phyloP scores from a whole-genome alignment of 2,329 filamentous ascomycete genomes.

The Beauveria caledonica region DNA sequence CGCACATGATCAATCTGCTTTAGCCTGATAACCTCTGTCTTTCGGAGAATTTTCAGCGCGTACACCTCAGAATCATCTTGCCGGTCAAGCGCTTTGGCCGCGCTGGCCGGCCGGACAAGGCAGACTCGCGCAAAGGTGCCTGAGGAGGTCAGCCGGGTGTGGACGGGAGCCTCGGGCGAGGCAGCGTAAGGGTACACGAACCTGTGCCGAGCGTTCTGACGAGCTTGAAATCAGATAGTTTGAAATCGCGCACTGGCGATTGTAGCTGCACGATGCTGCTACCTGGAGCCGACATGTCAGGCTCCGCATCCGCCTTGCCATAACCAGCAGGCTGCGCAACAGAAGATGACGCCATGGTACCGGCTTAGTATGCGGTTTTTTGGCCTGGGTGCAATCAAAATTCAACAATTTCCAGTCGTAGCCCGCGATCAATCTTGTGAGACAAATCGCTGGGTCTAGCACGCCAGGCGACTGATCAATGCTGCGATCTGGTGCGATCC shows the following conservation, averaged over 20 bases:
- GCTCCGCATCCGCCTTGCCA: background rate
- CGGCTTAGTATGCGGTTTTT: background rate
- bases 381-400: background rate
- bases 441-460: background rate
- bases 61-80: conserved; percentile 48
- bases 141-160: conserved; percentile 20
- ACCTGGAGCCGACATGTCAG: background rate
- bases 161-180: background rate
- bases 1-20: conserved; percentile 84
- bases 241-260: conserved; percentile 23
- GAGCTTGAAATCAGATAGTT: conserved; percentile 54
- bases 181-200: conserved; percentile 26
- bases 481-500: background rate
- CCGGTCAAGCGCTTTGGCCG: conserved; percentile 27
- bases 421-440: background rate
- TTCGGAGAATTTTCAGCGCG: conserved; percentile 72
- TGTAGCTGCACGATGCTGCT: conserved; percentile 14
- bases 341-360: conserved; percentile 5
- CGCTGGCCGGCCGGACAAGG: conserved; percentile 58
- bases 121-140: conserved; percentile 78
- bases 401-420: background rate
- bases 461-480: conserved; percentile 3
- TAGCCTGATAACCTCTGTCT: conserved; percentile 65
- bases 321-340: conserved; percentile 4
- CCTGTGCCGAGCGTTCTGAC: conserved; percentile 72